Evolutionary conservation across 257 asterid genomes (phyloP), one percentile per base, ranked within the genome.

Genomic region (Solanum clarkiae): DNA sequence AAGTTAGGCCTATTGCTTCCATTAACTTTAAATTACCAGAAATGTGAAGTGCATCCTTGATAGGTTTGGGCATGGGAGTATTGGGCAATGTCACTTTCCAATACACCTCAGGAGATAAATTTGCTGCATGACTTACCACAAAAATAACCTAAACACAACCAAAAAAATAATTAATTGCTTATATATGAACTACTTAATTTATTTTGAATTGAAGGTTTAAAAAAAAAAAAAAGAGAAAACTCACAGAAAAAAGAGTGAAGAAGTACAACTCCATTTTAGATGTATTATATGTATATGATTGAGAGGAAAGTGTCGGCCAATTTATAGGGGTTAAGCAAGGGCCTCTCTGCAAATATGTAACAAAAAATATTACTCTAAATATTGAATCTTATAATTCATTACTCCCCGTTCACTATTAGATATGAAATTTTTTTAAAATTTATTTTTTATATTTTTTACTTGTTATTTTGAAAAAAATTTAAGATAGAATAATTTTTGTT

Each of bases 31-130:
- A 36, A 36, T 53, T 90, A 92, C 92, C 0, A 0, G 0, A 83
- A 91, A 90, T 63, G 2, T 36, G 53, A 4, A 69, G 22, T 22
- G 53, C 53, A 32, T 90, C 88, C 86, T 88, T 87, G 0, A 93
- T 81, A 36, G 92, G 84, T 80, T 79, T 84, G 14, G 96, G 94
- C 91, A 93, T 92, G 26, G 91, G 89, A 83, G 94, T 80, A 53
- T 91, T 91, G 51, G 94, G 93, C 17, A 93, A 87, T 87, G 84
- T 80, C 7, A 92, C 87, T 12, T 86, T 89, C 95, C 96, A 93
- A 77, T 93, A 92, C 2, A 84, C 90, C 82, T 88, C 93, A 16
- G 79, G 79, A 24, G 94, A 80, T 55, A 91, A 75, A 87, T 87
- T 40, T 62, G 86, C 86, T 86, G 90, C 92, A 87, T 88, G 90